Percentiles rank a stretch among this genome's conserved stretches.
Evolutionary conservation across 176 grass and related monocot species (phyloP).

Genomic region (Dendrocalamus sinicus): DNA sequence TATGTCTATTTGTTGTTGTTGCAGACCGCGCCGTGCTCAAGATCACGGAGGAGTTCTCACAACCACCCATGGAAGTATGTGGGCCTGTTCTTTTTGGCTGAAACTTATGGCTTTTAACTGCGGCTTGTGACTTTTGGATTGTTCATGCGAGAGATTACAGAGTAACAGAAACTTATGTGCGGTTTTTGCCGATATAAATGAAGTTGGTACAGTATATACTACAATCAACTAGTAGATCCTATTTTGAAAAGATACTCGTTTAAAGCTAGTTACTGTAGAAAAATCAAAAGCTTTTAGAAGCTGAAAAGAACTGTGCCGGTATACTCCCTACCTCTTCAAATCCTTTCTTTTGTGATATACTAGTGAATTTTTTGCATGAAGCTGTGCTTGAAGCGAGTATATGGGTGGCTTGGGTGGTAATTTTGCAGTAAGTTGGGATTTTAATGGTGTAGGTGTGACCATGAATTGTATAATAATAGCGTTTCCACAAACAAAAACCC

Average conservation of each 20-base stretch:
- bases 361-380: neutral
- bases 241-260: too few relatives aligned
- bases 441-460: neutral
- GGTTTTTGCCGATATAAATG: too few relatives aligned
- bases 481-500: neutral
- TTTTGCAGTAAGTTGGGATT: neutral
- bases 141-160: too few relatives aligned
- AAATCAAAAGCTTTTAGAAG: too few relatives aligned
- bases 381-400: neutral
- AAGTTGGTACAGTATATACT: too few relatives aligned
- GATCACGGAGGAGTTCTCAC: conserved; percentile 86
- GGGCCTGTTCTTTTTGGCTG: neutral
- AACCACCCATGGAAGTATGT: conserved; percentile 69
- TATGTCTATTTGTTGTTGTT: conserved; percentile 25
- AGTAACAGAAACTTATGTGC: too few relatives aligned
- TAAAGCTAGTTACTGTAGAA: too few relatives aligned
- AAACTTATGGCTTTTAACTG: too few relatives aligned
- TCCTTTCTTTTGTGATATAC: neutral
- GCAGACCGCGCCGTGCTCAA: conserved; percentile 80
- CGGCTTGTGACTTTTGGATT: too few relatives aligned
- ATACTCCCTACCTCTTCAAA: neutral
- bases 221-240: too few relatives aligned
- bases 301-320: too few relatives aligned
- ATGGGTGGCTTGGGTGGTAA: neutral
- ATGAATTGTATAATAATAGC: neutral